Evolutionary conservation across 768 basidiomycete species (phyloP), one percentile per base, ranked within the genome.

Genomic region (Mycena capillaripes): DNA sequence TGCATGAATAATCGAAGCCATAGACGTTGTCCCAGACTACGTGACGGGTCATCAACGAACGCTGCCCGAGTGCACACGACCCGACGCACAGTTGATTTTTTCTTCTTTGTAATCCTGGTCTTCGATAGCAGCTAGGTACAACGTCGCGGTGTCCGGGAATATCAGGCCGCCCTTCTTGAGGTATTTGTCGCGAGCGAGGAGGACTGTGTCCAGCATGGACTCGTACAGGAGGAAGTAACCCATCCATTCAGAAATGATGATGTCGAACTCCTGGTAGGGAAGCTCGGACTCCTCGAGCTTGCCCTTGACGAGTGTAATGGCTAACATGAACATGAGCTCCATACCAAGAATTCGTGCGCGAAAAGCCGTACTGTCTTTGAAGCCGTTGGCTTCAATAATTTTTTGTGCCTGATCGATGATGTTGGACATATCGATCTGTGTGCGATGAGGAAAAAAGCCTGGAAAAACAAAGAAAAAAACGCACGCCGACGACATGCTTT

Each of bases 181-280:
- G 86, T 98, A 99, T 83, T 95, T 95, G 88, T 99, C 98, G 69
- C 98, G 91, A 9, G 98, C 98, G 56, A 97, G 88, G 50, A 99
- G 91, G 66, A 99, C 98, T 29, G 97, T 98, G 85, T 99, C 97
- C 76, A 99, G 91, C 98, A 99, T 99, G 79, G 96, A 97, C 82
- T 99, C 98, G 86, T 99, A 99, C 38, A 99, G 90, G 59, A 99
- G 87, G 89, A 99, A 98, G 85, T 99, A 99, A 50, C 98, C 98
- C 98, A 99, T 99, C 98, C 97, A 99, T 82, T 99, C 98, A 72
- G 97, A 98, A 80, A 99, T 95, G 85, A 99, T 98, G 84, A 99
- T 98, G 82, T 99, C 98, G 80, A 96, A 98, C 82, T 97, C 86
- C 73, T 94, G 85, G 79, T 97, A 90, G 17, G 97, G 97, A 50